Base-by-base conservation (phyloP, 306 rosid species). In the Glycine tomentella region DNA sequence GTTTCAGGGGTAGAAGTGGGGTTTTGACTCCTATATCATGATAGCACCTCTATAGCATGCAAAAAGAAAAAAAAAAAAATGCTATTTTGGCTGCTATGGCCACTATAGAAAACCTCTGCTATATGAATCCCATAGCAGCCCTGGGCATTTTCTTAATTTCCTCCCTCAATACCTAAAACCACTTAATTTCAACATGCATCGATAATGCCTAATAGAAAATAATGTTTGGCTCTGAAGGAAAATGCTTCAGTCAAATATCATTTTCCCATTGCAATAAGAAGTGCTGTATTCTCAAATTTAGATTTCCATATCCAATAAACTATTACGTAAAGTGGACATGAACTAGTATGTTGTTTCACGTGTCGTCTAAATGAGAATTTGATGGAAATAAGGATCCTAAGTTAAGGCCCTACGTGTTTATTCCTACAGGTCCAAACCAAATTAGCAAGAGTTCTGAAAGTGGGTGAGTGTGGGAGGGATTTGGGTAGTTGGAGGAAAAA, bases 221-320 rank as follows among this genome's bases (percentile, higher is more conserved):
- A n/a, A n/a, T 42, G 65, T 52, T 81, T 49, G 64, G 57, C 50
- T 58, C 40, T 45, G 69, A 14, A 31, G 46, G 57, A 52, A 36
- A 69, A 52, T 76, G 25, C 33, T 50, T 58, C 20, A 8, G 49
- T 75, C 48, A 16, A 33, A 11, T 5, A n/a, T 44, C 52, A 68
- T 40, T 31, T 25, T 16, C 65, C 13, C 42, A 56, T 67, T 20
- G 49, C 68, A 69, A 55, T n/a, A 79, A 57, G 64, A 76, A 6
- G 64, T 62, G 6, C 33, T 15, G 5, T 51, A 38, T 64, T 72
- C 63, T 42, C 74, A 42, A 52, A 4, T 63, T 66, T 69, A 62
- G 36, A 53, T 83, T 44, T 62, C 50, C 45, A 33, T 45, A 42
- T 40, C 38, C 36, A 49, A 69, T 59, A 40, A 56, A 49, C 53